Evolutionary conservation across 2,329 filamentous ascomycete genomes (phyloP), one percentile per base, ranked within the genome.

Genomic region (Neonectria ditissima): DNA sequence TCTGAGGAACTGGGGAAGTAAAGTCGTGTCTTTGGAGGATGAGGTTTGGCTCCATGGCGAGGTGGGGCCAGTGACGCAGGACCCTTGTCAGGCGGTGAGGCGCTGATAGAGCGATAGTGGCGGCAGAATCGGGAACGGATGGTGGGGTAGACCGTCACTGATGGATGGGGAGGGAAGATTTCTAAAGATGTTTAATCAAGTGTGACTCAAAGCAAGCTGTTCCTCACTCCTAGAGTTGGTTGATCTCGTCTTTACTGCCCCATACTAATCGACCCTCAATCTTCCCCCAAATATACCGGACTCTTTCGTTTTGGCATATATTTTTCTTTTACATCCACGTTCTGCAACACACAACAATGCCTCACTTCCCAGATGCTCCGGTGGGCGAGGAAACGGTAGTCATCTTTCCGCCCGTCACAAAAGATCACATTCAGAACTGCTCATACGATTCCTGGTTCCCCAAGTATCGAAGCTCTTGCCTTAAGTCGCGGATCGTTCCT

Each of bases 401-500:
- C 18, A 88, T 87, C 20, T 98, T 99, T 75, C 92, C 94, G 20
- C 93, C 93, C 1, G 87, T 97, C 61, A 93, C 90, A 32, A 92
- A 90, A 75, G 88, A 91, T 50, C 95, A 99, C 75, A 97, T 99
- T 65, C 83, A 97, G 58, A 92, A 97, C 79, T 99, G 95, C 80
- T 97, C 96, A 44, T 97, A 97, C 79, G 92, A 97, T 77, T 88
- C 86, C 64, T 99, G 96, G 96, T 93, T 97, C 74, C 89, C 92
- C 51, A 90, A 87, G 85, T 97, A 97, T 77, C 91, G 92, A 63
- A 83, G 88, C 8, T 86, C 92, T 51, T 94, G 93, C 34, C 92
- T 97, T 45, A 96, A 95, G 81, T 94, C 95, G 2, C 89, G 92
- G 30, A 89, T 97, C 43, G 91, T 99, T 55, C 90, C 92, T 1